Base-by-base conservation (phyloP, 192 early-diverging fungal species). In the Coemansia sp. region DNA sequence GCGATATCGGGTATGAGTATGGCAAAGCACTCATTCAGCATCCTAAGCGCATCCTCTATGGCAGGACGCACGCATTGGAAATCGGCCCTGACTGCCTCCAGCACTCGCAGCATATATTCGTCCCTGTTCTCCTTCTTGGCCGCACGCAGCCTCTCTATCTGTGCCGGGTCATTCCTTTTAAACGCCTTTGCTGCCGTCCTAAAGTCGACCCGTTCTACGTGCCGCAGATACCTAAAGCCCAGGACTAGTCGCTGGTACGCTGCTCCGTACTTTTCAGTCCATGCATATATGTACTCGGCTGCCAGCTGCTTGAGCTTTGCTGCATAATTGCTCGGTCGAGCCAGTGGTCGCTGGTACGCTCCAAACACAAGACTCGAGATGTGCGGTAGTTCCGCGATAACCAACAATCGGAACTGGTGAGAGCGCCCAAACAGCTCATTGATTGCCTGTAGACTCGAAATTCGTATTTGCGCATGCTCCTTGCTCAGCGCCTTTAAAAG, bases 351-450 rank as follows among this genome's bases (percentile, higher is more conserved):
- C 22, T 74, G 70, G 39, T 87, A 82, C 0, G 87, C 78, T 7
- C 88, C 88, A 35, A 86, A 65, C 5, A 80, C 71, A 8, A 90
- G 66, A 26, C 76, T 67, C 33, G 87, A 53, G 21, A 87, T 75
- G 8, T 71, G 63, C n/a, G 84, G 82, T 29, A 86, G 81, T 26
- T 80, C 74, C 2, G 67, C 65, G 0, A 81, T 68, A 0, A 86
- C 53, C 14, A 88, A 65, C 10, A 70, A 56, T 33, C 88, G 83
- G 63, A 90, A 86, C 26, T 65, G 66, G 62, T 90, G 86, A 12
- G 88, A 90, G 4, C 88, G 83, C 10, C 62, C 53, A 56, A 90
- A 90, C 5, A 90, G 65, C 60, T 82, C 82, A 43, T 84, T 81
- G 8, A 87, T 70, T 3, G 78, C 58, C 60, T 87, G 87, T 12